These are phyloP conservation scores for Asterella californica DNA, from an alignment of 225 moss, liverwort and hornwort species.

Conservation along the genomic window DNA sequence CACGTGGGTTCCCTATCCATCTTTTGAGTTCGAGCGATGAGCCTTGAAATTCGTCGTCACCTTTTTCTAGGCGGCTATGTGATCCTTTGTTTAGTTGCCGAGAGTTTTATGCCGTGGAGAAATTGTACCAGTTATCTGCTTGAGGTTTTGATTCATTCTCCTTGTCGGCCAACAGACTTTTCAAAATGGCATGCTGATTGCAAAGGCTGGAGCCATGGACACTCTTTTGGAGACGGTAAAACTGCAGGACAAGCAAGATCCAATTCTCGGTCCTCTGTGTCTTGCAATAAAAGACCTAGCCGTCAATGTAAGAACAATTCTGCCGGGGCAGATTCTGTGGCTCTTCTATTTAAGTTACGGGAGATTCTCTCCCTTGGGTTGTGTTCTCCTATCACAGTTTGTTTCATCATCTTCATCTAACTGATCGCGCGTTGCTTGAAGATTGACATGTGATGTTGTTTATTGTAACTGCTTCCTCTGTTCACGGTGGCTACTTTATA, in stretches of 20 bases:
- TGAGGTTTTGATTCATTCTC: background rate
- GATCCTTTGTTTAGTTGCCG: background rate
- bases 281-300: conserved; percentile 77
- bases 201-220: conserved; percentile 79
- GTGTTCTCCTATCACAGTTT: too few relatives aligned
- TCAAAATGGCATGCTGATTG: conserved; percentile 87
- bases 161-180: conserved; percentile 54
- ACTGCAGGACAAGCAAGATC: conserved; percentile 53
- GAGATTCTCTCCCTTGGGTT: background rate
- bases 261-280: conserved; percentile 68
- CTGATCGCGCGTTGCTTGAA: too few relatives aligned
- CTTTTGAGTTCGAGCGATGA: background rate
- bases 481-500: background rate
- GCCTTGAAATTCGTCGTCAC: too few relatives aligned
- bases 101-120: background rate
- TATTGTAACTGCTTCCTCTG: background rate
- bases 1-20: background rate
- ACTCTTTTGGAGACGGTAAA: conserved; percentile 68
- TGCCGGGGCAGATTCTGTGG: background rate
- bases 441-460: too few relatives aligned
- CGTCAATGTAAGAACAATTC: conserved; percentile 67
- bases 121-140: background rate
- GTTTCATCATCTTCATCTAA: too few relatives aligned
- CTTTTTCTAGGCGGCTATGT: too few relatives aligned
- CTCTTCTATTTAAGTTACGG: too few relatives aligned